phyloP scores from a whole-genome alignment of 2,329 filamentous ascomycete species.

The Trichoderma koningii region DNA sequence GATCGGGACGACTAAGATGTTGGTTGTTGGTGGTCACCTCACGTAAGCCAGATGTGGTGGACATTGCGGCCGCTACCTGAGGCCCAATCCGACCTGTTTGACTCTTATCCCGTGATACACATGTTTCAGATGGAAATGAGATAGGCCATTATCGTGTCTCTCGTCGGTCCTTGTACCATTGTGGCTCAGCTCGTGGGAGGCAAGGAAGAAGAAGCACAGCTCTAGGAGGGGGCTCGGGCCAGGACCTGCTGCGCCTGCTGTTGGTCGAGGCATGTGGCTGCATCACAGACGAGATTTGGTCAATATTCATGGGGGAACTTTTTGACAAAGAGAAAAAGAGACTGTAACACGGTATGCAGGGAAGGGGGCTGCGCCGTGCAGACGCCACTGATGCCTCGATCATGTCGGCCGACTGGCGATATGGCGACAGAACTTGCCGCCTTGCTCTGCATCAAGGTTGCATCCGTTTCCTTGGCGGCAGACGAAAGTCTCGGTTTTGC shows the following conservation, averaged over 20 bases:
- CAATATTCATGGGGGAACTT: too few relatives aligned
- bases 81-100: background rate
- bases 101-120: background rate
- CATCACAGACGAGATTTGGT: background rate
- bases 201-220: too few relatives aligned
- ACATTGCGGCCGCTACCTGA: background rate
- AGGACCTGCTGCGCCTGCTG: background rate
- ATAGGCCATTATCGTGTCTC: background rate
- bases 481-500: too few relatives aligned
- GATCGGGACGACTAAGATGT: conserved; percentile 7
- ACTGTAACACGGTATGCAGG: background rate
- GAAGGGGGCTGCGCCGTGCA: background rate
- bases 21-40: background rate
- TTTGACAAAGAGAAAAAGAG: background rate
- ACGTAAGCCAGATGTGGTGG: conserved; percentile 5
- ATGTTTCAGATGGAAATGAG: background rate
- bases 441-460: background rate
- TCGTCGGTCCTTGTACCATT: background rate
- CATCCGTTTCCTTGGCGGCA: background rate
- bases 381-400: too few relatives aligned
- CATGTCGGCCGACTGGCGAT: background rate
- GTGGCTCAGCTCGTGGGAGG: background rate
- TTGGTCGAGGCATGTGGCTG: background rate
- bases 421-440: background rate
- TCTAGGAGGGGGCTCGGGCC: background rate